phyloP scores from a whole-genome alignment of 257 asterid genomes.

The Plantago major region DNA sequence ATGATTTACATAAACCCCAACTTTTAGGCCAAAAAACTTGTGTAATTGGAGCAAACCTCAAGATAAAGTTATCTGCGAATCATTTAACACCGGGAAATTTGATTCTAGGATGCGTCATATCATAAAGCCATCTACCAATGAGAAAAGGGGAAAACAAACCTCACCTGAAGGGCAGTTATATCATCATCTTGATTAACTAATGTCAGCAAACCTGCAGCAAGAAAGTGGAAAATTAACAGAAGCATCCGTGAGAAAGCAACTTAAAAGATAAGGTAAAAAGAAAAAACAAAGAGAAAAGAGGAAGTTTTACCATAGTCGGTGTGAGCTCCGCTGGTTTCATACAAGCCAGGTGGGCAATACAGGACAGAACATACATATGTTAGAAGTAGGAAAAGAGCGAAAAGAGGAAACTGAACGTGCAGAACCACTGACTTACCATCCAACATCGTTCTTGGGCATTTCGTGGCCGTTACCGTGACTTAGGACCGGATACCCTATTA shows the following conservation, averaged over 20 bases:
- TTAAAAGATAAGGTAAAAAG: slow-evolving; percentile 8
- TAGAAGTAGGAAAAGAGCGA: slow-evolving; percentile 15
- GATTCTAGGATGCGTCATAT: too few relatives aligned
- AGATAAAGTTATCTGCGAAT: too few relatives aligned
- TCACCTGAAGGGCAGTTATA: slow-evolving; percentile 78
- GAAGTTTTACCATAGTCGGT: slow-evolving; percentile 74
- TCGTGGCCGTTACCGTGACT: slow-evolving; percentile 32
- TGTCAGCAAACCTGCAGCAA: slow-evolving; percentile 68
- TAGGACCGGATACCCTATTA: slow-evolving; percentile 79
- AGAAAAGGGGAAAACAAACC: background rate
- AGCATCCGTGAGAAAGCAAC: slow-evolving; percentile 1
- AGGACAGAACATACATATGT: slow-evolving; percentile 18
- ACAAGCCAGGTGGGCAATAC: slow-evolving; percentile 17
- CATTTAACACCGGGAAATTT: too few relatives aligned
- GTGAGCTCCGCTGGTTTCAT: slow-evolving; percentile 82
- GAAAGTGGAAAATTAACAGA: background rate
- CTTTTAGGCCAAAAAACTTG: too few relatives aligned
- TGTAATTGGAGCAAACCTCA: too few relatives aligned
- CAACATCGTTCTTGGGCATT: slow-evolving; percentile 43
- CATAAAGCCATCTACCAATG: too few relatives aligned
- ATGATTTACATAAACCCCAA: too few relatives aligned
- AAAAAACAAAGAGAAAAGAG: too few relatives aligned
- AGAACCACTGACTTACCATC: slow-evolving; percentile 49
- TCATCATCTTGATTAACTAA: slow-evolving; percentile 90
- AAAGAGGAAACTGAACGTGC: slow-evolving; percentile 5